Conservation (phyloP, 1,284 basidiomycete species). For the Xerocomus tenax region DNA sequence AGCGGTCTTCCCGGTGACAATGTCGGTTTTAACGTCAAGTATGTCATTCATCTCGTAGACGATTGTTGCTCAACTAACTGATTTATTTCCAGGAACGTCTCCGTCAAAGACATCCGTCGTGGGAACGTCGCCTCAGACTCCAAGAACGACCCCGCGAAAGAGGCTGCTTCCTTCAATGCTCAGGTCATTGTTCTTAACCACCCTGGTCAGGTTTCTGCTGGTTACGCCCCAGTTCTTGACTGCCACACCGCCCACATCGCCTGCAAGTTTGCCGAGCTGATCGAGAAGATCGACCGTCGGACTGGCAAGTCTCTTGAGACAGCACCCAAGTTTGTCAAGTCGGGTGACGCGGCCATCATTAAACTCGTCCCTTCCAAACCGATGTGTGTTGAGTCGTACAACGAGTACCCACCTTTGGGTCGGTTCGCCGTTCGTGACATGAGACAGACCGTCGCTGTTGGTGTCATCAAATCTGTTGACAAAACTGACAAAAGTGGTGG, state of each 20-base stretch:
- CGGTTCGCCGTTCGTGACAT: slow-evolving; percentile 98
- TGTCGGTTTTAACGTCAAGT: slow-evolving; percentile 97
- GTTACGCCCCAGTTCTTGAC: slow-evolving; percentile 96
- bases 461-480: slow-evolving; percentile 93
- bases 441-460: slow-evolving; percentile 95
- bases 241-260: slow-evolving; percentile 99
- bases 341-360: slow-evolving; percentile 92
- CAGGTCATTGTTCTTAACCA: slow-evolving; percentile 99
- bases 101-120: slow-evolving; percentile 99
- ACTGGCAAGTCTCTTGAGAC: slow-evolving; percentile 89
- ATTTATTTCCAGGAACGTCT: slow-evolving; percentile 78
- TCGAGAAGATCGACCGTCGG: slow-evolving; percentile 99
- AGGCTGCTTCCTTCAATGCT: slow-evolving; percentile 98
- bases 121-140: slow-evolving; percentile 99
- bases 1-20: slow-evolving; percentile 98
- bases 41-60: slow-evolving; percentile 24
- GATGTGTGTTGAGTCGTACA: slow-evolving; percentile 97
- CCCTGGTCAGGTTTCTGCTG: slow-evolving; percentile 98
- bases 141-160: slow-evolving; percentile 99
- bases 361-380: slow-evolving; percentile 96
- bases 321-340: slow-evolving; percentile 94
- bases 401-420: slow-evolving; percentile 97
- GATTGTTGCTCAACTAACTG: neutral
- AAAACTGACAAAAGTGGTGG: slow-evolving; percentile 82
- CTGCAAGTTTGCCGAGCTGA: slow-evolving; percentile 97